A percentile compares a stretch with the other conserved stretches of the same genome.
Evolutionary conservation across 305 asterid species (phyloP).

Genomic region (Rubia occidens): DNA sequence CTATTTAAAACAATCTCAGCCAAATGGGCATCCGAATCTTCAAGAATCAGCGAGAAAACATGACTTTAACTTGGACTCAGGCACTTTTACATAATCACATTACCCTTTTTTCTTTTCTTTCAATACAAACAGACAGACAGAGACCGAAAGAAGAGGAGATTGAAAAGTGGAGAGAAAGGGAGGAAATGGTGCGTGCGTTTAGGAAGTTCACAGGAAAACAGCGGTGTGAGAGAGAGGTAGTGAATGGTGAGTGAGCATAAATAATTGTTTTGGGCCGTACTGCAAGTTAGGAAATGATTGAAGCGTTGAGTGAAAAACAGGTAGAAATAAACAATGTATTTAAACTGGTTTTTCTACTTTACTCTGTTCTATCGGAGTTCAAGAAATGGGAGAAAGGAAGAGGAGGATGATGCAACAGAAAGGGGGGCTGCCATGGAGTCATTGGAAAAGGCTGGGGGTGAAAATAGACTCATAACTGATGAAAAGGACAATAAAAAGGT

Average conservation of each 20-base stretch:
- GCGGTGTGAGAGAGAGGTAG: constrained; percentile 31
- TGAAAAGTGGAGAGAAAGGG: constrained; percentile 20
- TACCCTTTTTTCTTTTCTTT: constrained; percentile 9
- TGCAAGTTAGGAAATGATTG: constrained; percentile 17
- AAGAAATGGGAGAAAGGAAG: not conserved
- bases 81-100: constrained; percentile 34
- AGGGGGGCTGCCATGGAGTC: not conserved
- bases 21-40: constrained; percentile 29
- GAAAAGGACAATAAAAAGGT: constrained; percentile 11
- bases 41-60: constrained; percentile 46
- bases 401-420: constrained; percentile 11
- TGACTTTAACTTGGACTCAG: constrained; percentile 26
- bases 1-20: constrained; percentile 25
- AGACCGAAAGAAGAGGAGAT: constrained; percentile 7
- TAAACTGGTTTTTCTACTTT: constrained; percentile 8
- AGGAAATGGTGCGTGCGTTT: constrained; percentile 2
- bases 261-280: constrained; percentile 30
- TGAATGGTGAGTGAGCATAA: constrained; percentile 48
- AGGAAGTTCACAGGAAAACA: constrained; percentile 21
- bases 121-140: constrained; percentile 17
- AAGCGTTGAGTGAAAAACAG: constrained; percentile 10
- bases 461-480: not conserved
- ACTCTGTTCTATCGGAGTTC: not conserved
- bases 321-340: not conserved
- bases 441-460: not conserved